Base-by-base conservation (phyloP, 1,284 basidiomycete species). In the Chondrostereum purpureum region DNA sequence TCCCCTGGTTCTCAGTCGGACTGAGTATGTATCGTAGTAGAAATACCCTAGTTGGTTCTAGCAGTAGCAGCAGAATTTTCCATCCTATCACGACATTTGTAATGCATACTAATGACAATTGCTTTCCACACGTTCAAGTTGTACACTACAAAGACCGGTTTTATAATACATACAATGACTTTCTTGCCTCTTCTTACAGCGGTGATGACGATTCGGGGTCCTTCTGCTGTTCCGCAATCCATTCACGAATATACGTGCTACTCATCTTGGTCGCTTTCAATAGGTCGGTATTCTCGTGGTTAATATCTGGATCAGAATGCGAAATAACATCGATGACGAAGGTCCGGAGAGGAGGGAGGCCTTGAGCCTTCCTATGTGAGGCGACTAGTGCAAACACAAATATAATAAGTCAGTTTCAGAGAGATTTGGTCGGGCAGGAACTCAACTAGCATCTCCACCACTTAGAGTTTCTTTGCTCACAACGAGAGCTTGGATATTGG, bases 281-380 rank as follows among this genome's bases (percentile, higher is more conserved):
- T 58, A 75, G 64, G 42, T 79, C 79, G 21, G 77, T 72, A 57
- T 92, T 84, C 22, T 73, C 72, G 44, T 73, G 71, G 46, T 79
- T 79, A 17, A 84, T 63, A 46, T 68, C 78, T 10, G 70, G 65
- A 5, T 65, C 66, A 14, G 70, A 75, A 20, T 82, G 67, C 0
- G 87, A 88, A 52, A 95, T 92, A 50, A 95, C 91, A 60, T 92
- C 88, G 56, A 95, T 92, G 27, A 89, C 72, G 55, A 87, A 89
- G 0, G 80, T 73, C 43, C 78, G 65, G 18, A 95, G 72, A 4
- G 76, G 53, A 5, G 81, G 77, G 0, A 94, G 66, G 5, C 54
- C 54, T 42, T 79, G 72, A 50, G 71, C 70, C 37, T 61, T 62
- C 24, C 88, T 75, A 42, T 77, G 69, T 46, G 70, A 68, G 42